Evolutionary conservation across 2,329 filamentous ascomycete genomes (phyloP), one percentile per base, ranked within the genome.

Genomic region (Fusarium annulatum): DNA sequence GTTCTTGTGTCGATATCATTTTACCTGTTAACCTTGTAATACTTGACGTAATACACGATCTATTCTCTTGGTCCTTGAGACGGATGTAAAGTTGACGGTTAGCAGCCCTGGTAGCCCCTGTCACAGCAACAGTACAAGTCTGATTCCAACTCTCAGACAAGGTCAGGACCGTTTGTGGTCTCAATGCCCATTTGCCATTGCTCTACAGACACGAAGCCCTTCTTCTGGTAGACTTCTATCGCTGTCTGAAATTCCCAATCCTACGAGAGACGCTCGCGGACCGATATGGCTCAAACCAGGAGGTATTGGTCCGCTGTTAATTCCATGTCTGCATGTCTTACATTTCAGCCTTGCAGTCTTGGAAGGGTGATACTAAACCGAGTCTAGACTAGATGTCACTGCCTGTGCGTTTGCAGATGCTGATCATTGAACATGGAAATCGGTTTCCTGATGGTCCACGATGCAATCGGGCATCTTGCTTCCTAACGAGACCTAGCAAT

Each of bases 211-310:
- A 48, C 55, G 36, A 56, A 62, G 28, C 39, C 34, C 34, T 67
- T 61, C 41, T 64, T 59, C 51, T 67, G 58, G 41, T 19, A 62
- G 59, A 42, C 43, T 76, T 62, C 69, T 76, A 69, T 69, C 62
- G 67, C 63, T 51, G 61, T 61, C 64, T 64, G 71, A 55, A 58
- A 49, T 30, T n/a, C 36, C 30, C 23, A 30, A 30, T 30, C 30
- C 30, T 49, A 41, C 43, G 33, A 34, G 42, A 64, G 43, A 56
- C n/a, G 39, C 42, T 57, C 45, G 41, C 41, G 49, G 42, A 30
- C 61, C 12, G 64, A 42, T n/a, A 41, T 38, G 21, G 49, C 55
- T 58, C 34, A 33, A 51, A 52, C 33, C 16, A 71, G 58, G 62
- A 62, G 59, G 49, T 51, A 61, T 56, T 71, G 67, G 42, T 58